phyloP scores from a whole-genome alignment of 1,284 basidiomycete genomes.

The Tilletia horrida region DNA sequence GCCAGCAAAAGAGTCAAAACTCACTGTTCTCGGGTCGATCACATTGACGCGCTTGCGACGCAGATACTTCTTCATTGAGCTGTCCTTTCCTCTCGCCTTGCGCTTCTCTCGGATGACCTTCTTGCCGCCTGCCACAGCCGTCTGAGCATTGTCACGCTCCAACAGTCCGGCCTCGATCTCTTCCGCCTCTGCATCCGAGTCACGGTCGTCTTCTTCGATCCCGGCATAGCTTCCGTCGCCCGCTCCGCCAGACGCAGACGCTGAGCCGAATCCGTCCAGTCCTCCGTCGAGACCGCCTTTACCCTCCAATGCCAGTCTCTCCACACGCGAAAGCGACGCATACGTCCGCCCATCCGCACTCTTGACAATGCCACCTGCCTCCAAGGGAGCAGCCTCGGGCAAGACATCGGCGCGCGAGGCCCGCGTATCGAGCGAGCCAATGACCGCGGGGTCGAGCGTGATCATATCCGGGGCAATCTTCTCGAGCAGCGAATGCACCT shows the following conservation, averaged over 20 bases:
- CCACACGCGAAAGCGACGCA: conserved; percentile 41
- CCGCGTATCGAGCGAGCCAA: conserved; percentile 66
- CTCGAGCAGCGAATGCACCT: conserved; percentile 84
- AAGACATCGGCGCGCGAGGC: conserved; percentile 64
- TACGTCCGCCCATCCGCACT: conserved; percentile 49
- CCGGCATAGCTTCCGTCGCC: background rate
- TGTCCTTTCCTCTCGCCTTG: conserved; percentile 47
- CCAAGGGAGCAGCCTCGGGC: background rate
- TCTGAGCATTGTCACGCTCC: conserved; percentile 20
- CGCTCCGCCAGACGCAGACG: background rate
- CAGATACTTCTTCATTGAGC: conserved; percentile 44
- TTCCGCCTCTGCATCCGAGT: conserved; percentile 14
- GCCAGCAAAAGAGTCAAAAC: background rate
- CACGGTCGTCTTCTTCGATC: conserved; percentile 17
- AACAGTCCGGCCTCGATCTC: conserved; percentile 20
- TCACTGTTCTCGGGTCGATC: conserved; percentile 40
- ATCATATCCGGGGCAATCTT: conserved; percentile 97
- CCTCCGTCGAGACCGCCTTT: conserved; percentile 20
- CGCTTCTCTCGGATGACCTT: conserved; percentile 42
- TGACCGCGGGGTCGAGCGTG: conserved; percentile 76
- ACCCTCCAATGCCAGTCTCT: conserved; percentile 42
- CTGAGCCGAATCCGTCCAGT: conserved; percentile 12
- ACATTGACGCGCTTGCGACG: conserved; percentile 51
- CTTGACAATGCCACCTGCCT: conserved; percentile 7
- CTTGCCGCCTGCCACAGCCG: conserved; percentile 24